Evolutionary conservation across 192 early-diverging fungal genomes (phyloP).

Genomic region (Mortierella alpina): DNA sequence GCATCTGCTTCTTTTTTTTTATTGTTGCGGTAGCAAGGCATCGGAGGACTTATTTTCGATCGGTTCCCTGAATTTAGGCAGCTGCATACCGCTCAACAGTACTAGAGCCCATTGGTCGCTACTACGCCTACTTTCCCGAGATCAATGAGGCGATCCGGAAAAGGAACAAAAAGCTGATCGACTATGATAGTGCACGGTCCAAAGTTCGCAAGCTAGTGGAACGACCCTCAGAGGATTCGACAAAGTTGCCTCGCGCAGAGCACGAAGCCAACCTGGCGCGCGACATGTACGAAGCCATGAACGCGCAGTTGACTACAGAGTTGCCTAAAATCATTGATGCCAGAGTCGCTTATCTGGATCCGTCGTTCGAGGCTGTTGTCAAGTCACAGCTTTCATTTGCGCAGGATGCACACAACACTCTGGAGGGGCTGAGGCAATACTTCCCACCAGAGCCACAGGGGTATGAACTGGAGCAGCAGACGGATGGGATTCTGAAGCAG

Average conservation of each 20-base stretch:
- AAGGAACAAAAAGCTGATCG: constrained; percentile 87
- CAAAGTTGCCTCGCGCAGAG: constrained; percentile 78
- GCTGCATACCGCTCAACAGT: constrained; percentile 87
- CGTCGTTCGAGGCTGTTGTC: constrained; percentile 95
- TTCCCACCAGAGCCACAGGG: constrained; percentile 66
- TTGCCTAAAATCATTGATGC: constrained; percentile 92
- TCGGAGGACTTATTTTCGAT: not conserved
- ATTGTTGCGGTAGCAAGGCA: not conserved
- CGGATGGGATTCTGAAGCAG: constrained; percentile 86
- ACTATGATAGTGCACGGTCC: constrained; percentile 84
- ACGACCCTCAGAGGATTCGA: constrained; percentile 78
- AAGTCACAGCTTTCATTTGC: constrained; percentile 92
- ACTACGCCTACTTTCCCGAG: constrained; percentile 90
- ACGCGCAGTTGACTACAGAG: constrained; percentile 83
- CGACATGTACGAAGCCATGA: constrained; percentile 85
- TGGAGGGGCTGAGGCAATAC: constrained; percentile 70
- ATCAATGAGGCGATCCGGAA: constrained; percentile 93
- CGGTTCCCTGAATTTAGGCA: constrained; percentile 59
- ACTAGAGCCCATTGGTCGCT: constrained; percentile 88
- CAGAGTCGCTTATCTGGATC: constrained; percentile 92
- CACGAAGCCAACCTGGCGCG: constrained; percentile 79
- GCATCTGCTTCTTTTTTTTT: not conserved
- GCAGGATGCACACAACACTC: constrained; percentile 77
- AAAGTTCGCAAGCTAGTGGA: constrained; percentile 86
- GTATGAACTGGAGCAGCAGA: constrained; percentile 70